Conservation (phyloP, 306 rosid genomes). For the Betula pendula region DNA sequence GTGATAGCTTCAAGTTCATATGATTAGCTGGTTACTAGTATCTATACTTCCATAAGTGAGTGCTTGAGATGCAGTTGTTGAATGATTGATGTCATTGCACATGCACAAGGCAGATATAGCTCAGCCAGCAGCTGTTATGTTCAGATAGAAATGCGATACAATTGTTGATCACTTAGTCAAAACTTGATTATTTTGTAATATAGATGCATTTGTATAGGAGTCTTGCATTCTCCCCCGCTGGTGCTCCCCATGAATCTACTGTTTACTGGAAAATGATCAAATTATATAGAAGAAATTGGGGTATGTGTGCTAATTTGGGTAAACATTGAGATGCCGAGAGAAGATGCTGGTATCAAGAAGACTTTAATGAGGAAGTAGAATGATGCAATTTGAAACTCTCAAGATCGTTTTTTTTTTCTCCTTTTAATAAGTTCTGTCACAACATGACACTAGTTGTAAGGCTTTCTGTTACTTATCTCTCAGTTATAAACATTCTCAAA, state of each 20-base stretch:
- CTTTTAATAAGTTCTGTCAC: not conserved
- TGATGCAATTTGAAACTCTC: not conserved
- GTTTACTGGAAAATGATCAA: not conserved
- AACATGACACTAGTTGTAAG: not conserved
- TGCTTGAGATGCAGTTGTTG: not conserved
- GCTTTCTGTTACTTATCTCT: not conserved
- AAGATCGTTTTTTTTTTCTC: not conserved
- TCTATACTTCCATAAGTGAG: not conserved
- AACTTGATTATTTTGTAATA: not conserved
- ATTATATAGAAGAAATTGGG: not conserved
- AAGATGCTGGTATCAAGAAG: not conserved
- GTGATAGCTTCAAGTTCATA: constrained; percentile 20
- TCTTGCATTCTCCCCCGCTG: not conserved
- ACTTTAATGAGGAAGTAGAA: not conserved
- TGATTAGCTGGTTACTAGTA: constrained; percentile 1
- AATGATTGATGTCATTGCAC: not conserved
- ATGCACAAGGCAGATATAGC: not conserved
- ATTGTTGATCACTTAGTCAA: not conserved
- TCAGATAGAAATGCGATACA: not conserved
- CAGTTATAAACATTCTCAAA: not conserved
- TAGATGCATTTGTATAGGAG: not conserved
- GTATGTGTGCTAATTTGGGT: not conserved
- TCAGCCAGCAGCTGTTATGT: not conserved
- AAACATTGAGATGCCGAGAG: not conserved
- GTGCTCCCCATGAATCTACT: not conserved